phyloP scores from a whole-genome alignment of 495 filamentous ascomycete species.

The Talaromyces stipitatus region DNA sequence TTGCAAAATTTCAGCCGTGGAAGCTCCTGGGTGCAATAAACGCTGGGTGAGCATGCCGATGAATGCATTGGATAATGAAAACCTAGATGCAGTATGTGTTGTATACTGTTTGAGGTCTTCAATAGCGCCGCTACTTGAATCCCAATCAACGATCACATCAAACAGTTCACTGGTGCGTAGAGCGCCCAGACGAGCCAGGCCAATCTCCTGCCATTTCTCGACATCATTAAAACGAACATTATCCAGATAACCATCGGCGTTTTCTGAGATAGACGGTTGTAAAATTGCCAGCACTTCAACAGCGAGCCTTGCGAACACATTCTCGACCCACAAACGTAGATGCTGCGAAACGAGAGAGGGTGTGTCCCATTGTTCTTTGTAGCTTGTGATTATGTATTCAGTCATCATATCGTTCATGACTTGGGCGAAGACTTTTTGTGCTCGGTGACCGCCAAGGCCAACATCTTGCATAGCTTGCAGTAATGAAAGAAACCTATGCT shows the following conservation, averaged over 20 bases:
- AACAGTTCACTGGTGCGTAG: conserved; percentile 79
- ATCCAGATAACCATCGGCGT: conserved; percentile 15
- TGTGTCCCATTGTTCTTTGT: conserved; percentile 50
- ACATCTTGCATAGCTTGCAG: conserved; percentile 58
- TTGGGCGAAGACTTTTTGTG: conserved; percentile 68
- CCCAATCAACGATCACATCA: conserved; percentile 82
- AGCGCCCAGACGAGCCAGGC: conserved; percentile 66
- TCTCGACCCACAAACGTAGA: conserved; percentile 63
- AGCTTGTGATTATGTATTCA: conserved; percentile 54
- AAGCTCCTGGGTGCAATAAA: conserved; percentile 79
- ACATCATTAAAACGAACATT: conserved; percentile 51
- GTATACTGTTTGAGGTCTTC: conserved; percentile 65
- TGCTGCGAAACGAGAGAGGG: conserved; percentile 49
- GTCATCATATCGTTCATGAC: conserved; percentile 65
- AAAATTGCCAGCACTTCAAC: conserved; percentile 54
- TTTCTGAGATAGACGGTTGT: conserved; percentile 19
- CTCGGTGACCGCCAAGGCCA: conserved; percentile 65
- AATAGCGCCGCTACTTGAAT: conserved; percentile 68
- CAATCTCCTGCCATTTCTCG: conserved; percentile 76
- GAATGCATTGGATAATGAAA: conserved; percentile 64
- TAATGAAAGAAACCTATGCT: conserved; percentile 47
- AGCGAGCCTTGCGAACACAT: conserved; percentile 57
- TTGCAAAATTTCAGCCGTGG: conserved; percentile 80
- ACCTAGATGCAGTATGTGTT: conserved; percentile 47
- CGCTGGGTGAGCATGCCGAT: conserved; percentile 57